phyloP scores from a whole-genome alignment of 176 grass and related monocot species.

The bread wheat (Triticum aestivum) region IWGSC_CS_RefSeq_v2.1 NC_057813.1:706998417-706998916 shows the following conservation, averaged over 20 bases:
- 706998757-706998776: conserved; percentile 66
- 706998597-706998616: not conserved
- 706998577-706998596: not conserved
- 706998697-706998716: conserved; percentile 20
- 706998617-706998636: not conserved
- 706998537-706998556: not conserved
- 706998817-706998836: conserved; percentile 69
- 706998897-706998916: not conserved
- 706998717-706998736: conserved; percentile 51
- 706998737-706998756: conserved; percentile 67
- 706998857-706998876: conserved; percentile 77
- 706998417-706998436: not conserved
- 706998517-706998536: not conserved
- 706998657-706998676: not conserved
- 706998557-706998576: not conserved
- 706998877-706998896: not conserved
- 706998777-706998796: conserved; percentile 52
- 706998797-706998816: conserved; percentile 21
- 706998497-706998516: not conserved
- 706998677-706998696: not conserved
- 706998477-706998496: not conserved
- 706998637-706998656: not conserved
- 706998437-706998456: not conserved
- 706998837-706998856: conserved; percentile 62
- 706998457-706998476: not conserved